Conservation (phyloP, 768 basidiomycete genomes). For the Psilocybe azurescens region DNA sequence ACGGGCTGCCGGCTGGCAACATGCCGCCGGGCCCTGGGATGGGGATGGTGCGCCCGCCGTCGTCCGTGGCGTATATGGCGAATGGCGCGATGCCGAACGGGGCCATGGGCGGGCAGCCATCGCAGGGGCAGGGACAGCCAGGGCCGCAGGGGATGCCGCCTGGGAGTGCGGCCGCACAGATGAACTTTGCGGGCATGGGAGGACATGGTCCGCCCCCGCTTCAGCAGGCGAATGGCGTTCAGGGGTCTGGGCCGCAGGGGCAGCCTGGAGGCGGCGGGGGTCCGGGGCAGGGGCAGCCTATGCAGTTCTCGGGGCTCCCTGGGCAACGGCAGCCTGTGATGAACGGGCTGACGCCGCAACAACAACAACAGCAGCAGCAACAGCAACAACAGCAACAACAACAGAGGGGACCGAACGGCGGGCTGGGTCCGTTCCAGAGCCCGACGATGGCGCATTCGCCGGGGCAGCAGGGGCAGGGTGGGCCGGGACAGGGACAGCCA, state of each 20-base stretch:
- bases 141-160: conserved; percentile 24
- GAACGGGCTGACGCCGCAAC: conserved; percentile 22
- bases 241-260: conserved; percentile 36
- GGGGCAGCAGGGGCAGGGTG: conserved; percentile 37
- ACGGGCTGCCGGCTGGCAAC: conserved; percentile 17
- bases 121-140: background rate
- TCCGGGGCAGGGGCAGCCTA: conserved; percentile 8
- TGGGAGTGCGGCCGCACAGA: conserved; percentile 10
- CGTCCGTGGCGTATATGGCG: conserved; percentile 17
- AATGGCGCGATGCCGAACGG: conserved; percentile 35
- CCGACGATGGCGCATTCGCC: conserved; percentile 70
- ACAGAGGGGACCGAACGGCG: conserved; percentile 32
- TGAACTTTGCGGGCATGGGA: conserved; percentile 36
- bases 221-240: conserved; percentile 49
- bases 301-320: conserved; percentile 24
- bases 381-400: conserved; percentile 36
- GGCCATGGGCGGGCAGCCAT: conserved; percentile 23
- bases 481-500: background rate
- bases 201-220: conserved; percentile 4
- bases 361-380: conserved; percentile 20
- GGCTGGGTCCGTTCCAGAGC: conserved; percentile 63
- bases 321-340: conserved; percentile 17
- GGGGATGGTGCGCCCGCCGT: conserved; percentile 20
- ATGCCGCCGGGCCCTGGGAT: conserved; percentile 2
- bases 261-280: conserved; percentile 3